Conservation (phyloP, 495 filamentous ascomycete species). For the Penicillium fimorum region DNA sequence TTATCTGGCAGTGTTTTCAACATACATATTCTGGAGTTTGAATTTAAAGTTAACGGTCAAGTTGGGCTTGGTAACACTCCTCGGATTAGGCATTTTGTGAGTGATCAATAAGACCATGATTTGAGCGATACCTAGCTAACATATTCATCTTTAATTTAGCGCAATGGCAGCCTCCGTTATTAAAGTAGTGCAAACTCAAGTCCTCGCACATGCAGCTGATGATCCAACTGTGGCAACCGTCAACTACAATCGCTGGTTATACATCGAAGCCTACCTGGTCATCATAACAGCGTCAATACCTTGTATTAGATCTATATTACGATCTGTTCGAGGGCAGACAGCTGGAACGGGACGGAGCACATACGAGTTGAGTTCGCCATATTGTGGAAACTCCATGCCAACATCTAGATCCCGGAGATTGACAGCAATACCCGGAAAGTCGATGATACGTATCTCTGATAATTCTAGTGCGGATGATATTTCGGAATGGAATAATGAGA, state of each 20-base stretch:
- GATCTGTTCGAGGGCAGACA: slow-evolving; percentile 7
- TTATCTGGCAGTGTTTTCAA: slow-evolving; percentile 50
- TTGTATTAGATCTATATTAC: slow-evolving; percentile 26
- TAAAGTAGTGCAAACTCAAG: slow-evolving; percentile 28
- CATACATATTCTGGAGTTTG: slow-evolving; percentile 44
- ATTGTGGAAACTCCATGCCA: slow-evolving; percentile 6
- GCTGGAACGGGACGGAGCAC: slow-evolving; percentile 14
- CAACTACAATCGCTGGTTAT: slow-evolving; percentile 30
- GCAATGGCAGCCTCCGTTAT: slow-evolving; percentile 36
- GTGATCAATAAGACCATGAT: not conserved
- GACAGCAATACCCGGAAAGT: slow-evolving; percentile 11
- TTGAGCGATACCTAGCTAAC: not conserved
- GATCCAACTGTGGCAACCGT: slow-evolving; percentile 31
- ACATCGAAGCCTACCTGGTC: slow-evolving; percentile 33
- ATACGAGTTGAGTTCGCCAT: slow-evolving; percentile 18
- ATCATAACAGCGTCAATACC: slow-evolving; percentile 36
- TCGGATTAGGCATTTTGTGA: slow-evolving; percentile 48
- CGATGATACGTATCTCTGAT: slow-evolving; percentile 14
- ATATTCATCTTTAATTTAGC: slow-evolving; percentile 6
- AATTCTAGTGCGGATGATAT: slow-evolving; percentile 17
- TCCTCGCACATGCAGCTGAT: slow-evolving; percentile 23
- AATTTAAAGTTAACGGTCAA: slow-evolving; percentile 46
- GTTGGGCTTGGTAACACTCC: slow-evolving; percentile 41
- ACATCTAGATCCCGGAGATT: slow-evolving; percentile 2
- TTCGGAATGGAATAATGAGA: not conserved